Evolutionary conservation across 2,329 filamentous ascomycete genomes (phyloP), one percentile per base, ranked within the genome.

Genomic region (Diaporthe ilicicola): DNA sequence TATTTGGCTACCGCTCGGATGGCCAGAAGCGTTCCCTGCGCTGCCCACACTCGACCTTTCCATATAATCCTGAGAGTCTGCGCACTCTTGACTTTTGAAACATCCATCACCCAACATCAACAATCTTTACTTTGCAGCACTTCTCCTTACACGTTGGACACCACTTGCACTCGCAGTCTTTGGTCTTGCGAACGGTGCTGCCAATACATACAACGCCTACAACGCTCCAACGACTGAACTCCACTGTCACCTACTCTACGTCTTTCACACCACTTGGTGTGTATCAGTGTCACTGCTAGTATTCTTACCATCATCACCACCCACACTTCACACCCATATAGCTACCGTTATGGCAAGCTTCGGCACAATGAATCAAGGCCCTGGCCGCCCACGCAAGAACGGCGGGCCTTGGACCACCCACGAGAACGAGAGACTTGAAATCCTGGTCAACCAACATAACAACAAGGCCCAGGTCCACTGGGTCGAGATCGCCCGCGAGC

Each of bases 401-500:
- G 65, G 65, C 17, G 65, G 65, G 42, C 53, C 65, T 22, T 68
- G 65, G 65, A 53, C 42, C 17, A 50, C 8, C 27, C 0, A 1
- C 3, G 65, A 68, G 32, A 68, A 56, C 65, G 39, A 50, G 0
- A 27, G 29, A 17, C 65, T 68, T 22, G 4, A n/a, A n/a, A n/a
- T 0, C 13, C 51, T 68, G 13, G 53, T 68, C 53, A 22, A 2
- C n/a, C 42, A 19, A 10, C 39, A 19, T 48, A 17, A 2, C 29
- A 27, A 48, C 15, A 32, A 24, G n/a, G 15, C 7, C 53, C 42
- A 56, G 65, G n/a, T 68, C 51, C 65, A 97, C 87, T 98, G 95
- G 95, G 94, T 97, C 17, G 89, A 90, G 74, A 97, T 98, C 77
- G 91, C 95, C 37, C 85, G 91, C 68, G 87, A 91, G 75, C 91